Conservation (phyloP, 768 basidiomycete species). For the Tylopilus intermedius region DNA sequence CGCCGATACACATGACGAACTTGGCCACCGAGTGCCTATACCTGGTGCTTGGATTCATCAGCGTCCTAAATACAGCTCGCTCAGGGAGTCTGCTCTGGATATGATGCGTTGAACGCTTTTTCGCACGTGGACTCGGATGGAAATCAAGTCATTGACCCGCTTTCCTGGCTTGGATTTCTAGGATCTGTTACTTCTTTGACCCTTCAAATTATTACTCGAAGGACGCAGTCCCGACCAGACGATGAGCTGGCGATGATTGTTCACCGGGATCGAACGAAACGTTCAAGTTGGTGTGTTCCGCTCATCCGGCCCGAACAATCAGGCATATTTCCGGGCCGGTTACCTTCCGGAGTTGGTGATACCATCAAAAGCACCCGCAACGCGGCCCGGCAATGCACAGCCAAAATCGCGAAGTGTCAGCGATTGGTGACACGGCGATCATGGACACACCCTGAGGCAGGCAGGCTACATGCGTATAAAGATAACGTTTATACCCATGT, state of each 20-base stretch:
- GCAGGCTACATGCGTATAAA: neutral
- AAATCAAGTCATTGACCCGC: neutral
- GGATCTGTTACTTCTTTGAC: no score
- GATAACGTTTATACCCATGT: neutral
- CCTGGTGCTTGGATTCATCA: constrained; percentile 6
- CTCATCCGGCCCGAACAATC: no score
- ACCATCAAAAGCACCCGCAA: neutral
- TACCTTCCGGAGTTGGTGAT: no score
- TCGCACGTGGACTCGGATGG: neutral
- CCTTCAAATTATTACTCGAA: neutral
- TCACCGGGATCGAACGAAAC: neutral
- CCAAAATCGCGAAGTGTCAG: neutral
- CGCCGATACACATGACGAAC: neutral
- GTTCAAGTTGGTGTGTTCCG: no score
- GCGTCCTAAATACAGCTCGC: neutral
- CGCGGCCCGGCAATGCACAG: neutral
- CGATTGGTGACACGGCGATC: neutral
- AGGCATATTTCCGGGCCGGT: neutral
- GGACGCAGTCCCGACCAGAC: neutral
- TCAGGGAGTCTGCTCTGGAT: neutral
- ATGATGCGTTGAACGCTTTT: neutral
- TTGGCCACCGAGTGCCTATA: neutral
- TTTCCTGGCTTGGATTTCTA: neutral
- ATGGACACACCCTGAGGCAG: neutral
- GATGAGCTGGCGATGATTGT: neutral